Percentiles rank a stretch among this genome's conserved stretches.
Evolutionary conservation across 225 moss, liverwort and hornwort species (phyloP).

Genomic region (Climacium dendroides): DNA sequence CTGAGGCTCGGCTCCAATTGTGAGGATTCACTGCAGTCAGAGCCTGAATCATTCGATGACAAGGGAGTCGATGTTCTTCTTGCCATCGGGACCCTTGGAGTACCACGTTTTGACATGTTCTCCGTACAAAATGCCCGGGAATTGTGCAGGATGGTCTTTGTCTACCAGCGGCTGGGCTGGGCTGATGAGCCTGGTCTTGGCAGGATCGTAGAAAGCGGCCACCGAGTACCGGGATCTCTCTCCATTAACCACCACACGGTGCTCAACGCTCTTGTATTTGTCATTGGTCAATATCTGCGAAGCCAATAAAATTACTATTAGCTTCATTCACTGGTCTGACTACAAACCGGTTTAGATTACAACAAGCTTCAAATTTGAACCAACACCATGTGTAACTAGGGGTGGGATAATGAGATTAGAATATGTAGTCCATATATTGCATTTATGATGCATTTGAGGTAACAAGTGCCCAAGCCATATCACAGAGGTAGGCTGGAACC

Average conservation of each 20-base stretch:
- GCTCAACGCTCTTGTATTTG: slow-evolving; percentile 48
- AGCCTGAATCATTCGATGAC: slow-evolving; percentile 17
- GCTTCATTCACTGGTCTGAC: not conserved
- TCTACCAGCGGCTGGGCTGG: slow-evolving; percentile 45
- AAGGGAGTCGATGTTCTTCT: slow-evolving; percentile 76
- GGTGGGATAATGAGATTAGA: not conserved
- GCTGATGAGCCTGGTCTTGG: slow-evolving; percentile 24
- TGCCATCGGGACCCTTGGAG: slow-evolving; percentile 86
- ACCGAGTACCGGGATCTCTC: slow-evolving; percentile 29
- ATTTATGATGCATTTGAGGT: not conserved
- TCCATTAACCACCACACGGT: slow-evolving; percentile 48
- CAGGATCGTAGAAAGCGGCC: slow-evolving; percentile 44
- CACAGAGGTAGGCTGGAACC: not conserved
- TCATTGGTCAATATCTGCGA: slow-evolving; percentile 53
- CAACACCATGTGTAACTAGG: not conserved
- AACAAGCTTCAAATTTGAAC: not conserved
- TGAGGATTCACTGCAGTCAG: not conserved
- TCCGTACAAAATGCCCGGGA: slow-evolving; percentile 50
- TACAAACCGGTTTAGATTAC: not conserved
- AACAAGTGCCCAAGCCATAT: not conserved
- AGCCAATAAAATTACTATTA: not conserved
- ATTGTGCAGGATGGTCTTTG: slow-evolving; percentile 33
- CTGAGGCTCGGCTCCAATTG: not conserved
- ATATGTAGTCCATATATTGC: not conserved
- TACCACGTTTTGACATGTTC: slow-evolving; percentile 86